phyloP scores from a whole-genome alignment of 805 yeast species.

The Suhomyces sp. region DNA sequence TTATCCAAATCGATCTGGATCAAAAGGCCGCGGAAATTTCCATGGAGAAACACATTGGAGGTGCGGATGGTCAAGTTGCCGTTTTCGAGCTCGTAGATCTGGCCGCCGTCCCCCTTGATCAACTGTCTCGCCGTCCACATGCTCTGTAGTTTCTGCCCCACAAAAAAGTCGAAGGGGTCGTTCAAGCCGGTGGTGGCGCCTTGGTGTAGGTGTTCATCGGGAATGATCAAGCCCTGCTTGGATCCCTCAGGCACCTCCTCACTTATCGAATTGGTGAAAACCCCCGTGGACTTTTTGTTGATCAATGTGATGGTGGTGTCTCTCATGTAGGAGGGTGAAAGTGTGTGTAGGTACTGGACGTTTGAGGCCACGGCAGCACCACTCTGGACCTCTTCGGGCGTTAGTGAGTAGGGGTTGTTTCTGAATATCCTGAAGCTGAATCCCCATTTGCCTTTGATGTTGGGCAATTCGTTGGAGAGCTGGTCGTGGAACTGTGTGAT shows the following conservation, averaged over 20 bases:
- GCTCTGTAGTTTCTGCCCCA: constrained; percentile 58
- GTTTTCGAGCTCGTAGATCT: constrained; percentile 53
- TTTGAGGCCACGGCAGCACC: constrained; percentile 28
- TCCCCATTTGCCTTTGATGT: constrained; percentile 59
- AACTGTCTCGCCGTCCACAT: constrained; percentile 69
- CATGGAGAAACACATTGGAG: constrained; percentile 71
- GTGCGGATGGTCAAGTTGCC: constrained; percentile 57
- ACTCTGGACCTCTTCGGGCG: constrained; percentile 32
- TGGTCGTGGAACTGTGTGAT: constrained; percentile 70
- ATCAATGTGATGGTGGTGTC: constrained; percentile 49
- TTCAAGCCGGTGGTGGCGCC: constrained; percentile 56
- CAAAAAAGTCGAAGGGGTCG: constrained; percentile 55
- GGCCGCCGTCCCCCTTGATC: constrained; percentile 74
- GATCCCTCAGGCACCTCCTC: constrained; percentile 22
- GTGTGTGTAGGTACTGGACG: constrained; percentile 47
- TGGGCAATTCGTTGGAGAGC: constrained; percentile 64
- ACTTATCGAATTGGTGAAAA: constrained; percentile 31
- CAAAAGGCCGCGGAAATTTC: constrained; percentile 66
- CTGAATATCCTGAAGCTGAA: constrained; percentile 67
- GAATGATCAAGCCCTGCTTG: constrained; percentile 24
- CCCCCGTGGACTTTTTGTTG: constrained; percentile 38
- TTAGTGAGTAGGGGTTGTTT: constrained; percentile 54
- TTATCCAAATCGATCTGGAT: constrained; percentile 50
- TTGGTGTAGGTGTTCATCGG: constrained; percentile 38
- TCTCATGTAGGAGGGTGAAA: constrained; percentile 48